Evolutionary conservation across 192 early-diverging fungal species (phyloP).

Genomic region (Phycomyces nitens): DNA sequence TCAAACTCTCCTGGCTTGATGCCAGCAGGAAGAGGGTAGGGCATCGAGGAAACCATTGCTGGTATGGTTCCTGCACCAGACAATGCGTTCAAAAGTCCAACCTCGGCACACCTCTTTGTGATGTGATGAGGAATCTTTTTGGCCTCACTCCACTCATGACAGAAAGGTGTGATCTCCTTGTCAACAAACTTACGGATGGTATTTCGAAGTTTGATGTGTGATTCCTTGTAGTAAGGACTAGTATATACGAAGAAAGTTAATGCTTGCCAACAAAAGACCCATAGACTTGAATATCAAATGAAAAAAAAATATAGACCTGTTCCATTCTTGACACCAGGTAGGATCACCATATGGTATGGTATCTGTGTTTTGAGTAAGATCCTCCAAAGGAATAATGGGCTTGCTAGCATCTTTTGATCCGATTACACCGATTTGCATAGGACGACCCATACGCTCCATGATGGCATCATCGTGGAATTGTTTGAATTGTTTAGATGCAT

Average conservation of each 20-base stretch:
- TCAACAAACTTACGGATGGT: slow-evolving; percentile 68
- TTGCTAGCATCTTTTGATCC: background rate
- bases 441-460: slow-evolving; percentile 30
- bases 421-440: slow-evolving; percentile 33
- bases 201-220: slow-evolving; percentile 61
- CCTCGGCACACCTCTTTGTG: slow-evolving; percentile 63
- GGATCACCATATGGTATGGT: slow-evolving; percentile 75
- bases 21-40: slow-evolving; percentile 42
- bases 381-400: slow-evolving; percentile 4
- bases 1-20: slow-evolving; percentile 57
- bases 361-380: slow-evolving; percentile 66
- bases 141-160: slow-evolving; percentile 77
- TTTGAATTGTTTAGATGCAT: slow-evolving; percentile 81
- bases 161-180: slow-evolving; percentile 72
- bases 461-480: slow-evolving; percentile 56
- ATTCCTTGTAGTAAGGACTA: slow-evolving; percentile 78
- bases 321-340: slow-evolving; percentile 61
- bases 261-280: background rate
- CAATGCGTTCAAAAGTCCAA: slow-evolving; percentile 65
- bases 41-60: slow-evolving; percentile 21
- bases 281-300: background rate
- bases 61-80: slow-evolving; percentile 47
- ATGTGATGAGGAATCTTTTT: slow-evolving; percentile 69
- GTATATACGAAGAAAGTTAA: slow-evolving; percentile 1
- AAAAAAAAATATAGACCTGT: slow-evolving; percentile 20